Conservation (phyloP, 106 monocot genomes). For the Acorus gramineus region DNA sequence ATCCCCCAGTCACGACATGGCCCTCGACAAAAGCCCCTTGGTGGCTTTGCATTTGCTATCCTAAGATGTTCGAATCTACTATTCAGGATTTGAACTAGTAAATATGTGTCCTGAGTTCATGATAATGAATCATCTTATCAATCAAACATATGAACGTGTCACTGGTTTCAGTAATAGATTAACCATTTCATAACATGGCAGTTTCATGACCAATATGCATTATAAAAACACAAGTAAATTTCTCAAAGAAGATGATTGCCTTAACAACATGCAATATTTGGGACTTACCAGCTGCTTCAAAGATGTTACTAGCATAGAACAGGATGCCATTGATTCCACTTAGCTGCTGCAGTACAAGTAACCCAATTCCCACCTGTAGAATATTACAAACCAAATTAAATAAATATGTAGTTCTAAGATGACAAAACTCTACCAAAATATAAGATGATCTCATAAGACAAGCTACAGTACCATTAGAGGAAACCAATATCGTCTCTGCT, state of each 20-base stretch:
- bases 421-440: background rate
- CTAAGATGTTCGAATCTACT: no score
- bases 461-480: conserved; percentile 57
- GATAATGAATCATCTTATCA: no score
- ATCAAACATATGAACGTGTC: no score
- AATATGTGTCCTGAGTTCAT: no score
- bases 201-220: no score
- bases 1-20: no score
- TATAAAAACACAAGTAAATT: background rate
- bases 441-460: background rate
- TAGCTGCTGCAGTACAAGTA: conserved; percentile 74
- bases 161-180: no score
- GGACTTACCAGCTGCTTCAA: conserved; percentile 77
- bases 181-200: no score
- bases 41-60: no score
- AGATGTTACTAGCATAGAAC: conserved; percentile 91
- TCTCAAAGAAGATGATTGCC: background rate
- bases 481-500: conserved; percentile 65
- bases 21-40: no score
- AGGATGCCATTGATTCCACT: conserved; percentile 92
- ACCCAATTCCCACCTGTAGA: conserved; percentile 80
- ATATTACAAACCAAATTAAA: background rate
- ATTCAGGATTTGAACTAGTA: no score
- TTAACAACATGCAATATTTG: background rate
- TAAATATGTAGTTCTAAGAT: no score